Base-by-base conservation (phyloP, 805 yeast genomes). In the Spathaspora hagerdaliae region DNA sequence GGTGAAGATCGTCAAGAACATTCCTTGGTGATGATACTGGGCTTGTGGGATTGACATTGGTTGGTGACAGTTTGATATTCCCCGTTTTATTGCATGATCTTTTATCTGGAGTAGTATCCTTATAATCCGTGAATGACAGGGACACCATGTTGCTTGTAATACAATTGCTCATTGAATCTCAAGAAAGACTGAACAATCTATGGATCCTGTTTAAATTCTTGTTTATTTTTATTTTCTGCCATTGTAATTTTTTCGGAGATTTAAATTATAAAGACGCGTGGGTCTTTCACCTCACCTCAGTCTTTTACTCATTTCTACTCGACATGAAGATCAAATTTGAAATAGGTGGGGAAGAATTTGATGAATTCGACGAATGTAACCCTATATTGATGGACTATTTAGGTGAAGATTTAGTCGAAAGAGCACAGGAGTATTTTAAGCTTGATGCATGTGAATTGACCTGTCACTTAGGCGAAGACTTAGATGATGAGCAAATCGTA, bases 291-390 rank as follows among this genome's bases (percentile, higher is more conserved):
- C 24, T 19, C 5, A 19, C 24, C n/a, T n/a, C 2, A 19, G 24
- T 19, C 24, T 19, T 19, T 5, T 19, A 19, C 24, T 19, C 24
- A 5, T 29, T 9, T 29, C 32, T 5, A 29, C 12, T 9, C 32
- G 32, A 29, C 13, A 47, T 44, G 48, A 36, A 24, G 13, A 12
- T 44, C 5, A 24, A 31, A n/a, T 44, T 39, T 36, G 41, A 44
- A 19, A 15, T 36, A n/a, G 36, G 39, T 27, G 43, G 32, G 11
- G 24, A 36, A 31, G 19, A 39, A 26, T 40, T 31, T 36, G 37
- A 36, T 29, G 43, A 41, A 26, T 50, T 52, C 41, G 46, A 55
- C 41, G 61, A 56, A 41, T 48, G 45, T 7, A 55, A 59, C 48
- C 43, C 39, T 10, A 37, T 26, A 10, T 39, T 52, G 32, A 56